Conservation (phyloP, 163 green algal genomes). For the Scenedesmus sp. region DNA sequence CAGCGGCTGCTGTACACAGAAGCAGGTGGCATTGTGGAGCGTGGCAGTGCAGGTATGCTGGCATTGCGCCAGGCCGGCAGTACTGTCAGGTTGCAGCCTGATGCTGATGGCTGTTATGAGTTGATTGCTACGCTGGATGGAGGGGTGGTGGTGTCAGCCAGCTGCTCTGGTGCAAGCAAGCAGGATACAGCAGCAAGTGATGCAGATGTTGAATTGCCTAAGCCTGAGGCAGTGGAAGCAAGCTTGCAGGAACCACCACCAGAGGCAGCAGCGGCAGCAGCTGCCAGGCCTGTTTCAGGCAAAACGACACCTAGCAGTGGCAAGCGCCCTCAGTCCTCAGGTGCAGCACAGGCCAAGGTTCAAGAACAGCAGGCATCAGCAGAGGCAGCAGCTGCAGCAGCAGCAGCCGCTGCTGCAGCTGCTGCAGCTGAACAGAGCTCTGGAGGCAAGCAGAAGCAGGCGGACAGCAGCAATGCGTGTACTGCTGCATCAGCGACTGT, state of each 20-base stretch:
- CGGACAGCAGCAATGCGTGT: neutral
- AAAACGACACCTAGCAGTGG: neutral
- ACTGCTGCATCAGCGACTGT: constrained; percentile 38
- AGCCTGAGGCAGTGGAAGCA: neutral
- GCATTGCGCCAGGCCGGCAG: constrained; percentile 20
- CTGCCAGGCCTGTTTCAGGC: neutral
- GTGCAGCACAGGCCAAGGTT: neutral
- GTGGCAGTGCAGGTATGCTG: neutral
- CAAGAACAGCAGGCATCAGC: neutral
- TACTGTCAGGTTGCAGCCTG: constrained; percentile 15
- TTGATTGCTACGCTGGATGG: constrained; percentile 52
- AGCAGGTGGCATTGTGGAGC: constrained; percentile 23
- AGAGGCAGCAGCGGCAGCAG: neutral
- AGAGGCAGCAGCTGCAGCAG: constrained; percentile 10
- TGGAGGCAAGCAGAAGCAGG: neutral
- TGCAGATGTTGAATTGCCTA: neutral
- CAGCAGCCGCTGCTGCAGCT: neutral
- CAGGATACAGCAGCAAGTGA: neutral
- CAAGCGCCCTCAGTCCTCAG: neutral
- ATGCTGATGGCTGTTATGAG: neutral
- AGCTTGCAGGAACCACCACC: neutral
- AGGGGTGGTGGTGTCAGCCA: constrained; percentile 43
- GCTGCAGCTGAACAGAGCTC: neutral
- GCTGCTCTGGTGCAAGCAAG: neutral
- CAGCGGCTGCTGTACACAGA: constrained; percentile 51